Evolutionary conservation across 208 protist genomes (phyloP), one percentile per base, ranked within the genome.

Genomic region (Plasmodiophora brassicae): DNA sequence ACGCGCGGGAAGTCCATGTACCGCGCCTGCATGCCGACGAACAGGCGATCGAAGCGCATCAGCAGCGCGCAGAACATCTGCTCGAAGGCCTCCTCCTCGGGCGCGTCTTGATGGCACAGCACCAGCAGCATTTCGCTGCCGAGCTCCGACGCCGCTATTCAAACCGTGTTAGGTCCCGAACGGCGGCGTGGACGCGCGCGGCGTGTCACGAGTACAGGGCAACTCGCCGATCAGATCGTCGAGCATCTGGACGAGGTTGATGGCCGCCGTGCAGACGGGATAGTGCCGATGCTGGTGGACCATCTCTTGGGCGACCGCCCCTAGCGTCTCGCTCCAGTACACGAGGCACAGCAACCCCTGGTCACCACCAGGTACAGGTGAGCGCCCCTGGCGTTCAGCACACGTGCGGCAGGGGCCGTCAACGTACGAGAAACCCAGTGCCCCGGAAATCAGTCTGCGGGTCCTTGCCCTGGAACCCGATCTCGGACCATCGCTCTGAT

Each of bases 31-130:
- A 5, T 8, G 20, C 5, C 14, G 20, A 38, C 32, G 41, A 78
- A 78, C 65, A 38, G 20, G 41, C 65, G 65, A 78, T 78, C 65
- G n/a, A 78, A 78, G n/a, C 65, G 65, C 65, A 78, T 78, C n/a
- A 78, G 5, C 65, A 78, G n/a, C 10, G 65, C 5, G n/a, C 65
- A 78, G 65, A 78, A 78, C 5, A 78, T 78, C n/a, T 78, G 65
- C 65, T 78, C 65, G n/a, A 78, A 78, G 32, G 65, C 65, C 14
- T 78, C 65, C 32, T 78, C 5, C 32, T 78, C 32, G 20, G 65
- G 65, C 5, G 65, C 41, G 41, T 78, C 65, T 78, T 5, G 65
- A 78, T 78, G 65, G n/a, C 65, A 78, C 14, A 78, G 41, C 5
- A 32, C n/a, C 14, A 78, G 65, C 5, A 78, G 41, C 5, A 78